phyloP scores from a whole-genome alignment of 1,139 yeast species.

The Schizosaccharomyces versatilis region DNA sequence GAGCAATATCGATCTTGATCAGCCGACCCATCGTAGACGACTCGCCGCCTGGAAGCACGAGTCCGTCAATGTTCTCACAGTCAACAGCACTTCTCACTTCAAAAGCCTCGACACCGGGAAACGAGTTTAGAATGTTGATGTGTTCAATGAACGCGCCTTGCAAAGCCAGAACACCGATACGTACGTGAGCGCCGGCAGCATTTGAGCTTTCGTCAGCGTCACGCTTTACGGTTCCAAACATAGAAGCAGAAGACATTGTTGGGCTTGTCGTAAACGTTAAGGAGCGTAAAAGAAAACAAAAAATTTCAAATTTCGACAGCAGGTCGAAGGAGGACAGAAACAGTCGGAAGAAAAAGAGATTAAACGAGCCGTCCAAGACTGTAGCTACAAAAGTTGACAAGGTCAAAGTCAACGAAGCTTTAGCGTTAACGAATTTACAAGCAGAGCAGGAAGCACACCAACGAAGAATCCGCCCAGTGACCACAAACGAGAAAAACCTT shows the following conservation, averaged over 20 bases:
- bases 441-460: no score
- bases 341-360: no score
- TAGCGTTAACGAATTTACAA: no score
- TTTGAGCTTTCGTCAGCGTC: background rate
- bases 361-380: no score
- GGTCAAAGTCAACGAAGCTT: no score
- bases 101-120: constrained; percentile 17
- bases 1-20: constrained; percentile 42
- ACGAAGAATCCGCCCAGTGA: no score
- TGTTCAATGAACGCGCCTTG: constrained; percentile 71
- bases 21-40: constrained; percentile 47
- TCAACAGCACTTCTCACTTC: constrained; percentile 36
- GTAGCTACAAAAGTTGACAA: no score
- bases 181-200: background rate
- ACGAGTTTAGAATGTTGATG: constrained; percentile 27
- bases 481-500: no score
- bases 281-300: background rate
- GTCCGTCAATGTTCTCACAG: constrained; percentile 31
- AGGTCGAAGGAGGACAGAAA: no score
- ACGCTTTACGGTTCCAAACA: background rate
- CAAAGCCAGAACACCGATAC: constrained; percentile 48
- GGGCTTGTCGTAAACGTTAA: background rate
- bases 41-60: constrained; percentile 63
- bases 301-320: background rate
- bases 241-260: background rate